These are phyloP conservation scores for Saccharum spontaneum DNA, from an alignment of 176 grass and related monocot species.

Conservation along the genomic window DNA sequence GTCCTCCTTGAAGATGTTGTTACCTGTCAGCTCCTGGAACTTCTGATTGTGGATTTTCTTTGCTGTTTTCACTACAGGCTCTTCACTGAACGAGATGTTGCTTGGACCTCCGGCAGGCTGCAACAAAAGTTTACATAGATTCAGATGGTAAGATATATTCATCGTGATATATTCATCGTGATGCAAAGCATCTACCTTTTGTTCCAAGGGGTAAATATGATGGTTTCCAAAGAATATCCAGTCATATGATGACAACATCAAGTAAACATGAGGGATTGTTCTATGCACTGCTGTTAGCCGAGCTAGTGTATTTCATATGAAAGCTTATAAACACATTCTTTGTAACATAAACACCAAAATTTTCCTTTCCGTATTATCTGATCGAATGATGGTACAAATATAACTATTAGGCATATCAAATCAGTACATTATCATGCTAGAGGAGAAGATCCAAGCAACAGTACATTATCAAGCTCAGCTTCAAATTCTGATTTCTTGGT, in stretches of 20 bases:
- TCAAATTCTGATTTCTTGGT: neutral
- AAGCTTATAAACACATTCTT: neutral
- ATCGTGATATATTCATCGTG: neutral
- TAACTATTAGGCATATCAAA: neutral
- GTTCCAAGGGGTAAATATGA: neutral
- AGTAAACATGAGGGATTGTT: neutral
- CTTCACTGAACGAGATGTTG: conserved; percentile 67
- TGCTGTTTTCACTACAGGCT: conserved; percentile 58
- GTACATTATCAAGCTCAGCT: neutral
- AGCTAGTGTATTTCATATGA: neutral
- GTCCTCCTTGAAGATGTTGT: conserved; percentile 78
- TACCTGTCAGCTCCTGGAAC: conserved; percentile 78
- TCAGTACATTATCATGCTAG: neutral
- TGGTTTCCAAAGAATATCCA: neutral
- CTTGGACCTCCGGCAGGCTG: conserved; percentile 72
- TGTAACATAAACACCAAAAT: neutral
- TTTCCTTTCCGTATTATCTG: neutral
- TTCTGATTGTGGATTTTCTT: conserved; percentile 88
- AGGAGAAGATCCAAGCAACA: neutral
- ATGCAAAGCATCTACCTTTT: neutral
- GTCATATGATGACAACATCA: neutral
- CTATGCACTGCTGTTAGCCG: neutral
- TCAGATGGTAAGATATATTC: conserved; percentile 21
- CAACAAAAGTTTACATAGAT: conserved; percentile 27
- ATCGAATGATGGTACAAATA: neutral